Base-by-base conservation (phyloP, 129 eudicot genomes). In the Mikania micrantha region DNA sequence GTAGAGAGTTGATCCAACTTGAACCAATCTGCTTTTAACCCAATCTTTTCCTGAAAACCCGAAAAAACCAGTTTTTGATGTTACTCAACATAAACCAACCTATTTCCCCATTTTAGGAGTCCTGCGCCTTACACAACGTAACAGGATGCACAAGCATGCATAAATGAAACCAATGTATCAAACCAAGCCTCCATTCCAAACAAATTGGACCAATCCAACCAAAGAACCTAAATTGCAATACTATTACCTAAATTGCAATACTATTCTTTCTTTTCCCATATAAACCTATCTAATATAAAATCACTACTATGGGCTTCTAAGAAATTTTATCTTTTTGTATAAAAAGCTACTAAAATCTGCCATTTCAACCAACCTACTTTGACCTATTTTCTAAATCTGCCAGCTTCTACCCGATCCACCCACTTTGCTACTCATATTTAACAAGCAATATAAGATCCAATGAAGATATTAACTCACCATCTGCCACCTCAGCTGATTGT, bases 401-500 rank as follows among this genome's bases (percentile, higher is more conserved):
- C 29, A 24, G 7, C 11, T 52, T 52, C 4, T 6, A 11, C 28
- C 36, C 31, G 5, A 24, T 19, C 61, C 20, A 5, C n/a, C 28
- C 8, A 1, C 13, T 54, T 27, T 54, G 35, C 61, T 25, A 54
- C 36, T 54, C 61, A 54, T 54, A 24, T 27, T 54, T 4, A 54
- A 54, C 36, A 54, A 54, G 61, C 29, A 60, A 19, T 28, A 4
- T 32, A 50, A 15, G 21, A 70, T 35, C 64, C 52, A 48, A 49
- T 15, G 11, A 50, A 41, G 41, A 65, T 48, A 60, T 71, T 67
- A 67, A 77, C 95, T 75, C 65, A 93, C 99, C 99, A 24, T 93
- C 90, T 66, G 80, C 64, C 39, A 72, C 85, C 61, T 93, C 96
- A 57, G 81, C 66, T 49, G 84, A 60, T 80, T 92, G 99, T 77